Percentiles rank a stretch among this genome's conserved stretches.
Evolutionary conservation across 139 green algal species (phyloP).

Genomic region (Auxenochlorella pyrenoidosa): DNA sequence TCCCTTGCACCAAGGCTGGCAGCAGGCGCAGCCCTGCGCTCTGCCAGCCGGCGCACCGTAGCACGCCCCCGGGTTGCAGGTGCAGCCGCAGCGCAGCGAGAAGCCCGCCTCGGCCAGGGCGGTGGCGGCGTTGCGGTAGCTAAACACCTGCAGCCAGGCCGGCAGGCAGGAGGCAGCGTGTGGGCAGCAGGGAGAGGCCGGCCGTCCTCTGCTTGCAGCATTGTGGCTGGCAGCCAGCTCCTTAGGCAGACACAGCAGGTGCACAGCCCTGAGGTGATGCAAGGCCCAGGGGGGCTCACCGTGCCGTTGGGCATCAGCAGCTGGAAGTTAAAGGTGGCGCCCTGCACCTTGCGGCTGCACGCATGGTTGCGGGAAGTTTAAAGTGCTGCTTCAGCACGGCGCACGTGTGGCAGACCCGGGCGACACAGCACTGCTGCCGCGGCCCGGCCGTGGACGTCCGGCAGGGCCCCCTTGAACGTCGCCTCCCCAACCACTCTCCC

Average conservation of each 20-base stretch:
- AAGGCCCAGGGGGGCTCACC: background rate
- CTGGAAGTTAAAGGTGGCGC: conserved; percentile 82
- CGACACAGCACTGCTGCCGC: no score
- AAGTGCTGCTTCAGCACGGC: no score
- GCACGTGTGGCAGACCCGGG: no score
- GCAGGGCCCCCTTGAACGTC: no score
- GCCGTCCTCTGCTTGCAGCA: no score
- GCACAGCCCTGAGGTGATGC: no score
- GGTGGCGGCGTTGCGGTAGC: conserved; percentile 68
- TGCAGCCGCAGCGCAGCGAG: conserved; percentile 71
- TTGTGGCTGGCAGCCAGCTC: no score
- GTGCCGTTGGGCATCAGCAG: conserved; percentile 53
- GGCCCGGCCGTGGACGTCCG: no score
- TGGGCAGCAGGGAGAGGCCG: background rate
- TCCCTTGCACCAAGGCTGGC: background rate
- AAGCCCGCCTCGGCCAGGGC: conserved; percentile 69
- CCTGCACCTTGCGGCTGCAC: conserved; percentile 57
- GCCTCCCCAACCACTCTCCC: no score
- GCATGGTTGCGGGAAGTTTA: no score
- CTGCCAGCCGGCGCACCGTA: background rate
- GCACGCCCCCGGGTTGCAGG: conserved; percentile 61
- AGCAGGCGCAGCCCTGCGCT: background rate
- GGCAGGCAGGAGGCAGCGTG: background rate
- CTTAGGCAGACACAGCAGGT: no score
- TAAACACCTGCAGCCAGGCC: conserved; percentile 42